Conservation (phyloP, 2,329 filamentous ascomycete genomes). For the Exophiala mesophila region DNA sequence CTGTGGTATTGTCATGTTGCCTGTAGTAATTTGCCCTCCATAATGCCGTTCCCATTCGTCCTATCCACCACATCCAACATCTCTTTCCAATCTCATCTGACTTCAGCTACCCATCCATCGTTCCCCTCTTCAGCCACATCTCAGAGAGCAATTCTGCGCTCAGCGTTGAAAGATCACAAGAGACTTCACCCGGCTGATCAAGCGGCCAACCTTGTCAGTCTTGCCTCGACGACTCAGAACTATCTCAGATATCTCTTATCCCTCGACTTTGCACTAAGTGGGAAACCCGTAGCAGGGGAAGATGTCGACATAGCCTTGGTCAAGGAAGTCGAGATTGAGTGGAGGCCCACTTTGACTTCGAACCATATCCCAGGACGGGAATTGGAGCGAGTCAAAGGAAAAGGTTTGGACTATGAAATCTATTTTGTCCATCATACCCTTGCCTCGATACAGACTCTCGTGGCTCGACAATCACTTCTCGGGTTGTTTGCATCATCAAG, state of each 20-base stretch:
- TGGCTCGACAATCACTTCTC: conserved; percentile 67
- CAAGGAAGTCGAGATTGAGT: conserved; percentile 65
- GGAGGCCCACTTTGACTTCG: conserved; percentile 76
- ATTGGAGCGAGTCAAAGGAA: conserved; percentile 61
- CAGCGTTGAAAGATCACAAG: conserved; percentile 84
- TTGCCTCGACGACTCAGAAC: conserved; percentile 64
- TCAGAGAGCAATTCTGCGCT: conserved; percentile 74
- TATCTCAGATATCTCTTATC: conserved; percentile 83
- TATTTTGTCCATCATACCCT: conserved; percentile 73
- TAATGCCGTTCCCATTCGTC: conserved; percentile 86
- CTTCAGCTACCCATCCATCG: conserved; percentile 79
- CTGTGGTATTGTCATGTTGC: too few species aligned
- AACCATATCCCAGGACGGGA: conserved; percentile 56
- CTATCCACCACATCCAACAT: conserved; percentile 87
- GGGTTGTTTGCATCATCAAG: conserved; percentile 65
- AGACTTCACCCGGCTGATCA: conserved; percentile 69
- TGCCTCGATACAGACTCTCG: conserved; percentile 66
- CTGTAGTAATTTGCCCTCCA: too few species aligned
- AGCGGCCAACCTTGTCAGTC: conserved; percentile 61
- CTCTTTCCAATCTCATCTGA: conserved; percentile 72
- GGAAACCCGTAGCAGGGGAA: conserved; percentile 52
- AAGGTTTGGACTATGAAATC: conserved; percentile 76
- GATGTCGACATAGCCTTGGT: conserved; percentile 63
- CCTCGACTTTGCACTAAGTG: conserved; percentile 66
- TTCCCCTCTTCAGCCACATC: conserved; percentile 78